Evolutionary conservation across 176 grass and related monocot species (phyloP).

Genomic region (Triticum monococcum): DNA sequence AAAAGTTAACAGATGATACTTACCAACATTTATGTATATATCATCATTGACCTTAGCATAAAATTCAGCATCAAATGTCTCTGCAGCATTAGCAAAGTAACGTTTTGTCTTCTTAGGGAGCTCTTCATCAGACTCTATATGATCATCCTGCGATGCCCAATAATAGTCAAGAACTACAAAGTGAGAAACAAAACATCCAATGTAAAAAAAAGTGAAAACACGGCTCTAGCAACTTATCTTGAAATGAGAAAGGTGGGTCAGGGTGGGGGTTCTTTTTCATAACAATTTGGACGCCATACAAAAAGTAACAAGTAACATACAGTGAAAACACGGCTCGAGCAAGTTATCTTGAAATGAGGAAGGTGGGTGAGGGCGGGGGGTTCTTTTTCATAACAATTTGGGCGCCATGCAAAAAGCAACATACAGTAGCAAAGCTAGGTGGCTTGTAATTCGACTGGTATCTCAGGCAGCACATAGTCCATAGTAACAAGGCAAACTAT

Average conservation of each 20-base stretch:
- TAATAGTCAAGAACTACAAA: constrained; percentile 23
- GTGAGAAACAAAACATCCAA: not conserved
- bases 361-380: not conserved
- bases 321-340: not conserved
- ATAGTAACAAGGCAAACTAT: not conserved
- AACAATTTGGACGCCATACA: constrained; percentile 10
- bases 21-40: constrained; percentile 98
- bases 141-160: constrained; percentile 70
- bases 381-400: constrained; percentile 7
- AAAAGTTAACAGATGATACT: constrained; percentile 28
- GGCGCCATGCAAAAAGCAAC: not conserved
- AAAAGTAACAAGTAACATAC: not conserved
- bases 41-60: constrained; percentile 96
- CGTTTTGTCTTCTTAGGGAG: constrained; percentile 72
- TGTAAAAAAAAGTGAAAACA: not conserved
- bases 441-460: not conserved
- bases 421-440: not conserved
- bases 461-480: constrained; percentile 5
- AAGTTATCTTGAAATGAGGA: not conserved
- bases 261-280: not conserved
- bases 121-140: constrained; percentile 86
- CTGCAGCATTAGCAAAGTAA: constrained; percentile 82
- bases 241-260: not conserved
- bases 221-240: not conserved
- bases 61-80: constrained; percentile 88